phyloP scores from a whole-genome alignment of 2,329 filamentous ascomycete species.

The Trichoderma sp. region DNA sequence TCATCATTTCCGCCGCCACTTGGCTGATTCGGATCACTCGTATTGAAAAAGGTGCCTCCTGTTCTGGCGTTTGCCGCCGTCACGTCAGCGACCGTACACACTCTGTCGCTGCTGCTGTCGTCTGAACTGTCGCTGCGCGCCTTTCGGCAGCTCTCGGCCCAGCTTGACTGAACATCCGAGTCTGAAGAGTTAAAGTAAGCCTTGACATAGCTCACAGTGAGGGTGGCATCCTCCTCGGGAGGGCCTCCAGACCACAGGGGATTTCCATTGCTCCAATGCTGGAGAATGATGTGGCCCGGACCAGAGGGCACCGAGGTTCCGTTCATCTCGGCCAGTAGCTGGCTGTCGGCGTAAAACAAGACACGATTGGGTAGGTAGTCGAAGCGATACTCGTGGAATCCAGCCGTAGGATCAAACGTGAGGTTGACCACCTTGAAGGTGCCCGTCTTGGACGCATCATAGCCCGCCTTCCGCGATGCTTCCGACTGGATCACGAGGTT shows the following conservation, averaged over 20 bases:
- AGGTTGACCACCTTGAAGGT: constrained; percentile 58
- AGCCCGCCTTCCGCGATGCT: constrained; percentile 55
- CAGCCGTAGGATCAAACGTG: constrained; percentile 62
- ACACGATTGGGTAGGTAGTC: constrained; percentile 65
- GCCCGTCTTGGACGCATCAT: constrained; percentile 58
- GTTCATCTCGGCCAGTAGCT: constrained; percentile 53
- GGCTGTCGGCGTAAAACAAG: constrained; percentile 66
- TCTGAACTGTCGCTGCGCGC: neutral
- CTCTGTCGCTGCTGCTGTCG: neutral
- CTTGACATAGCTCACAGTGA: constrained; percentile 68
- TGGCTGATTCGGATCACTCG: constrained; percentile 1
- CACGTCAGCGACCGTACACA: constrained; percentile 28
- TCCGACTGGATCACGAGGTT: constrained; percentile 75
- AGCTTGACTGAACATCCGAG: constrained; percentile 20
- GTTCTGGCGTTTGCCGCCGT: constrained; percentile 25
- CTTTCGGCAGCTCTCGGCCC: constrained; percentile 20
- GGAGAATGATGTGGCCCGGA: constrained; percentile 65
- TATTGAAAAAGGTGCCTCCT: constrained; percentile 24
- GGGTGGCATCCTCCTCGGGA: constrained; percentile 57
- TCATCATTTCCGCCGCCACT: neutral
- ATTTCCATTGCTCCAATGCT: constrained; percentile 79
- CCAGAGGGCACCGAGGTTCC: constrained; percentile 56
- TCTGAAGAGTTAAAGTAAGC: constrained; percentile 75
- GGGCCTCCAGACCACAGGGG: constrained; percentile 68
- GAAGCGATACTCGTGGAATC: constrained; percentile 76